A percentile compares a stretch with the other conserved stretches of the same genome.
These are phyloP conservation scores for Cladophialophora psammophila DNA, from an alignment of 2,329 filamentous ascomycete genomes.

Conservation along the genomic window DNA sequence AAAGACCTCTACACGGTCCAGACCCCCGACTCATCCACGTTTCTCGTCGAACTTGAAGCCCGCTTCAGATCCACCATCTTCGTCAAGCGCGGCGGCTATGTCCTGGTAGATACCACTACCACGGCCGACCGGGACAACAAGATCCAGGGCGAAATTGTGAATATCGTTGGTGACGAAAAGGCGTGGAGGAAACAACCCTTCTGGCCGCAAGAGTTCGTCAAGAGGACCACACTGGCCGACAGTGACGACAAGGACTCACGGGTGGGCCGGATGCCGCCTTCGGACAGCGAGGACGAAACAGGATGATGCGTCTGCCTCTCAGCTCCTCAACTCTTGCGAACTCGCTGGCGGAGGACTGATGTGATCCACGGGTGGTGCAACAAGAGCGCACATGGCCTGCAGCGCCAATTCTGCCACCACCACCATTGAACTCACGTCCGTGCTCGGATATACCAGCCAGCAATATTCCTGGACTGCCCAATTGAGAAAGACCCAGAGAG, in stretches of 20 bases:
- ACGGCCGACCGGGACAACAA: slow-evolving; percentile 75
- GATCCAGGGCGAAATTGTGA: slow-evolving; percentile 86
- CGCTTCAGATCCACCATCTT: slow-evolving; percentile 91
- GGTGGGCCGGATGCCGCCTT: slow-evolving; percentile 84
- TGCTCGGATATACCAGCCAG: slow-evolving; percentile 94
- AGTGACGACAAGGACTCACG: slow-evolving; percentile 78
- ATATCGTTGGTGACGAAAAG: slow-evolving; percentile 90
- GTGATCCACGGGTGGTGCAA: slow-evolving; percentile 36
- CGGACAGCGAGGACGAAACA: slow-evolving; percentile 71
- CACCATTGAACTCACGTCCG: slow-evolving; percentile 65
- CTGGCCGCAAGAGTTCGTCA: slow-evolving; percentile 85
- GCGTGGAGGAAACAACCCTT: slow-evolving; percentile 87
- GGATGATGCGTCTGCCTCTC: slow-evolving; percentile 21
- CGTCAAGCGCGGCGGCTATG: slow-evolving; percentile 88
- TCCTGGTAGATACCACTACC: slow-evolving; percentile 74
- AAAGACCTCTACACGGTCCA: slow-evolving; percentile 87
- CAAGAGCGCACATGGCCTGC: slow-evolving; percentile 59
- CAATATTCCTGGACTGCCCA: slow-evolving; percentile 88
- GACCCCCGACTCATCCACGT: slow-evolving; percentile 68
- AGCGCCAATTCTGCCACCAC: slow-evolving; percentile 75
- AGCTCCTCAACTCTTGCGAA: slow-evolving; percentile 20
- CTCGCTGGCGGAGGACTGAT: slow-evolving; percentile 28
- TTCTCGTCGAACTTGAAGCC: slow-evolving; percentile 81
- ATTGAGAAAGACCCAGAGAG: slow-evolving; percentile 69
- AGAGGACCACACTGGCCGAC: slow-evolving; percentile 64